A percentile compares a stretch with the other conserved stretches of the same genome.
These are phyloP conservation scores for Venturia oleaginea DNA, from an alignment of 2,329 filamentous ascomycete genomes.

Conservation along the genomic window DNA sequence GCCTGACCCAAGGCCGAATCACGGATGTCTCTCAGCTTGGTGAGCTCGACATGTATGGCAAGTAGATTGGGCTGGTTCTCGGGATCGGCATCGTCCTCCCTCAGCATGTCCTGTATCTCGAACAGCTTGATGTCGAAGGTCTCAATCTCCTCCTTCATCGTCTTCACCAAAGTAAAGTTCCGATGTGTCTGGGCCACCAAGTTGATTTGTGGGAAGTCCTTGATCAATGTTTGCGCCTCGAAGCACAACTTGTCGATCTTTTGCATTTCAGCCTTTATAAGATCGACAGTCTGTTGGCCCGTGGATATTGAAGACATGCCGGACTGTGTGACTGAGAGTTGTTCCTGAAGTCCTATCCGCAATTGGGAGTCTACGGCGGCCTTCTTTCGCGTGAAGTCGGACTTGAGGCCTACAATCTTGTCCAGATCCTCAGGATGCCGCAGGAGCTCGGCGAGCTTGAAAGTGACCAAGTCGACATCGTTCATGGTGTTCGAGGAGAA, in stretches of 20 bases:
- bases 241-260: conserved; percentile 96
- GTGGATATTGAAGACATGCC: conserved; percentile 85
- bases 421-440: conserved; percentile 95
- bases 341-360: conserved; percentile 76
- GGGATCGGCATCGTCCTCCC: conserved; percentile 72
- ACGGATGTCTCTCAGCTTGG: conserved; percentile 81
- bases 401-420: conserved; percentile 82
- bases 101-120: conserved; percentile 71
- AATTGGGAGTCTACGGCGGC: conserved; percentile 82
- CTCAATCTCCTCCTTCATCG: conserved; percentile 86
- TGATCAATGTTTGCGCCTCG: conserved; percentile 94
- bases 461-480: conserved; percentile 50
- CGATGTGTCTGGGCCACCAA: conserved; percentile 87
- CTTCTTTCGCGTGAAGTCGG: conserved; percentile 93
- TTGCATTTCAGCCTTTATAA: conserved; percentile 97
- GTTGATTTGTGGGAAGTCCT: conserved; percentile 91
- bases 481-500: conserved; percentile 40
- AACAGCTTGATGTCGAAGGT: conserved; percentile 91
- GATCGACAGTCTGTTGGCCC: conserved; percentile 81
- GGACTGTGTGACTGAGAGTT: conserved; percentile 87
- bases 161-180: conserved; percentile 89
- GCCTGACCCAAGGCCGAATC: conserved; percentile 98
- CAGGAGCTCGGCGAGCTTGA: conserved; percentile 85
- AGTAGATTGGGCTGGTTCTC: conserved; percentile 90
- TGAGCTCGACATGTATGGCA: conserved; percentile 84